Conservation (phyloP, 1,284 basidiomycete species). For the Clitocybe nebularis region DNA sequence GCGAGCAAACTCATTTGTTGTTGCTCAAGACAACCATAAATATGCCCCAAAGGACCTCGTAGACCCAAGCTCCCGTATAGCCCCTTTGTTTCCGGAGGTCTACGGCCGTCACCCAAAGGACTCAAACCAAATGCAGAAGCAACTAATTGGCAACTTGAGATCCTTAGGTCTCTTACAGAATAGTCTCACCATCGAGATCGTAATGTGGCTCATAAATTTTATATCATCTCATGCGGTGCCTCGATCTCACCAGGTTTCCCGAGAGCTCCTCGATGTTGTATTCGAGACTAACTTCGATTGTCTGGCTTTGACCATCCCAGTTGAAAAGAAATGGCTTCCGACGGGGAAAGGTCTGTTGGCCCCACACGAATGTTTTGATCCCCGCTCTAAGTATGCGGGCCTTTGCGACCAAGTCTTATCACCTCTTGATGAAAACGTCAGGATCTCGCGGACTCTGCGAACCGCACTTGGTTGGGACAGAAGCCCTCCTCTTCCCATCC, state of each 20-base stretch:
- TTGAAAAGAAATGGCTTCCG: conserved; percentile 36
- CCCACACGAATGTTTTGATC: conserved; percentile 25
- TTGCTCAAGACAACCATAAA: conserved; percentile 20
- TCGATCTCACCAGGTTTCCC: conserved; percentile 17
- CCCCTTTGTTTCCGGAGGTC: conserved; percentile 21
- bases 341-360: conserved; percentile 24
- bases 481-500: conserved; percentile 21
- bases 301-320: too few relatives aligned
- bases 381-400: conserved; percentile 11
- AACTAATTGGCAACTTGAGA: conserved; percentile 21
- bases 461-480: conserved; percentile 30
- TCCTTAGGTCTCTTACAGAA: conserved; percentile 25
- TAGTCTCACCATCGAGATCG: conserved; percentile 25
- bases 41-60: conserved; percentile 22
- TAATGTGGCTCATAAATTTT: conserved; percentile 27
- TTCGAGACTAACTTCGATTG: conserved; percentile 19
- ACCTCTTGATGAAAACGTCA: conserved; percentile 20
- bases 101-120: conserved; percentile 16
- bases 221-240: conserved; percentile 19
- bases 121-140: conserved; percentile 3
- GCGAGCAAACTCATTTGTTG: conserved; percentile 24
- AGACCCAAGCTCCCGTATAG: conserved; percentile 30
- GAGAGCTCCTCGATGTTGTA: conserved; percentile 20
- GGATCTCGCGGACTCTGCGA: conserved; percentile 23
- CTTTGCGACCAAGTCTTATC: conserved; percentile 31